Evolutionary conservation across 768 basidiomycete species (phyloP).

Genomic region (Mycena maculata): DNA sequence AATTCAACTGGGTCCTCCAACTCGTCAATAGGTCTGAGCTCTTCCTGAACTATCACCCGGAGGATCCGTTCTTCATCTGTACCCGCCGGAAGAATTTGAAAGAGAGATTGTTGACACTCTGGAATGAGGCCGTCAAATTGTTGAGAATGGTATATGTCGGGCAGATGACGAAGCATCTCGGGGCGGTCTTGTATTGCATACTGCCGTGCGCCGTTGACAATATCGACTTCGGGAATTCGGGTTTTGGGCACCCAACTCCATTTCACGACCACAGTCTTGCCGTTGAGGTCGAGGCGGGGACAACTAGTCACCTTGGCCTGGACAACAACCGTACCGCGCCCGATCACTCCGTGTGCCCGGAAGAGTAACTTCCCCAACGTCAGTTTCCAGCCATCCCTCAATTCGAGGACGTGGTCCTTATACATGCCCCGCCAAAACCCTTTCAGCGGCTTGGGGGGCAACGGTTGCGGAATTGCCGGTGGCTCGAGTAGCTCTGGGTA

Average conservation of each 20-base stretch:
- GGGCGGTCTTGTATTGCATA: background rate
- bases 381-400: background rate
- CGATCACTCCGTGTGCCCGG: slow-evolving; percentile 1
- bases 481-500: background rate
- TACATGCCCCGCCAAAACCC: background rate
- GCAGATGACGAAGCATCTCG: slow-evolving; percentile 10
- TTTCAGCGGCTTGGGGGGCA: background rate
- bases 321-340: slow-evolving; percentile 11
- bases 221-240: background rate
- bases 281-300: background rate
- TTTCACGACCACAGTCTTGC: slow-evolving; percentile 9
- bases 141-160: background rate
- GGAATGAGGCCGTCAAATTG: background rate
- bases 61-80: background rate
- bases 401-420: background rate
- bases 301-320: background rate
- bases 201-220: background rate
- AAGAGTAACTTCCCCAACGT: background rate
- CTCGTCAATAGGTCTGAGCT: background rate
- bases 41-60: background rate
- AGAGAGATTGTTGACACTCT: background rate
- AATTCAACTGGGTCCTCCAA: background rate
- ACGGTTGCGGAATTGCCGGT: background rate
- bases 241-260: slow-evolving; percentile 9
- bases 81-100: background rate